phyloP scores from a whole-genome alignment of 371 early-diverging fungal species.

The Rhizomucor pusillus region DNA sequence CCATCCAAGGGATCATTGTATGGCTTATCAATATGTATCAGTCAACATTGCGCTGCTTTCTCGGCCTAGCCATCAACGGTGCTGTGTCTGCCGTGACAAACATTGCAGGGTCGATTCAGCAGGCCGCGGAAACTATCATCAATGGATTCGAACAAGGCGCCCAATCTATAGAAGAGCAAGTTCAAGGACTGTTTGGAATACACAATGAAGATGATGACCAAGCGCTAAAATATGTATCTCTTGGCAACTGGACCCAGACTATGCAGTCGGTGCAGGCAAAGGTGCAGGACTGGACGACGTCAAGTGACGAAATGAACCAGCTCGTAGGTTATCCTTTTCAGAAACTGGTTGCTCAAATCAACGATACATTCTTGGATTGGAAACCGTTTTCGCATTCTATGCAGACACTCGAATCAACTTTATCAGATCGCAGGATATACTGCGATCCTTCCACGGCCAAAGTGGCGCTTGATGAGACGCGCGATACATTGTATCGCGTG shows the following conservation, averaged over 20 bases:
- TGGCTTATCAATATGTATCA: slow-evolving; percentile 36
- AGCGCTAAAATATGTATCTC: background rate
- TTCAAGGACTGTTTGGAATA: background rate
- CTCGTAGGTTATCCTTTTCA: slow-evolving; percentile 25
- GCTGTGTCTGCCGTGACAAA: slow-evolving; percentile 19
- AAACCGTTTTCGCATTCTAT: background rate
- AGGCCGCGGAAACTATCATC: slow-evolving; percentile 19
- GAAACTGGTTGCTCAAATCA: slow-evolving; percentile 17
- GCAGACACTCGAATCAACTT: too few species aligned
- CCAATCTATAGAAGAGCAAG: background rate
- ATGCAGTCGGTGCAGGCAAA: slow-evolving; percentile 18
- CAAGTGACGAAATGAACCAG: slow-evolving; percentile 10
- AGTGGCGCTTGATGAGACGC: background rate
- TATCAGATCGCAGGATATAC: too few species aligned
- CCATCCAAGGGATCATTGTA: slow-evolving; percentile 17
- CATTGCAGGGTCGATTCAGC: slow-evolving; percentile 26
- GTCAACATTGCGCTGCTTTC: slow-evolving; percentile 36
- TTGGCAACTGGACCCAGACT: slow-evolving; percentile 24
- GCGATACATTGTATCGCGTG: background rate
- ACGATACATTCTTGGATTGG: slow-evolving; percentile 8
- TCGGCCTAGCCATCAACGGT: slow-evolving; percentile 28
- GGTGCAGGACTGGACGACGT: slow-evolving; percentile 25
- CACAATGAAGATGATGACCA: background rate
- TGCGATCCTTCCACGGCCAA: background rate
- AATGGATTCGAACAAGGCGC: slow-evolving; percentile 9